Conservation (phyloP, 2,329 filamentous ascomycete species). For the Hypoxylon sp. region DNA sequence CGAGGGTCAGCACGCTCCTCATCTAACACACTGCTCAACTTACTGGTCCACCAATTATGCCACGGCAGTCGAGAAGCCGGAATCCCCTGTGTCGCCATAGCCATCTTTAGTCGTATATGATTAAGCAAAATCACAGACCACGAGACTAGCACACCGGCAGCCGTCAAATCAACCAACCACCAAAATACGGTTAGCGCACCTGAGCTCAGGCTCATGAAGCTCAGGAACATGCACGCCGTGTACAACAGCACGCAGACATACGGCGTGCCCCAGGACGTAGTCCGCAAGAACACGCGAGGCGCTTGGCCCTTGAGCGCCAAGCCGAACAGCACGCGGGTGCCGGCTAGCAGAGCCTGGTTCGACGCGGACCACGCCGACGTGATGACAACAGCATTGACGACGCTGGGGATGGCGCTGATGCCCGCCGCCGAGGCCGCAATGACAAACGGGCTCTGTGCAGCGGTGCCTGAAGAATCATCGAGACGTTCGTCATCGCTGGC, state of each 20-base stretch:
- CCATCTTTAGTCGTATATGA: slow-evolving; percentile 69
- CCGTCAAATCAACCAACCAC: slow-evolving; percentile 74
- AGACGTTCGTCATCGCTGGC: slow-evolving; percentile 67
- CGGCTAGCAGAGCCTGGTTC: slow-evolving; percentile 75
- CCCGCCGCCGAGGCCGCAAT: slow-evolving; percentile 79
- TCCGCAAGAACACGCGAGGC: slow-evolving; percentile 69
- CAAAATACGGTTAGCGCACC: slow-evolving; percentile 74
- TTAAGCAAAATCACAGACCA: slow-evolving; percentile 74
- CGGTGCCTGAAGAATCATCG: slow-evolving; percentile 60
- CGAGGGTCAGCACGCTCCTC: slow-evolving; percentile 15
- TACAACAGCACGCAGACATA: slow-evolving; percentile 71
- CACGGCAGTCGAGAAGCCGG: slow-evolving; percentile 67
- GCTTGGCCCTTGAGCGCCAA: slow-evolving; percentile 73
- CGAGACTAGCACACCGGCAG: slow-evolving; percentile 73
- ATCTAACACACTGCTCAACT: slow-evolving; percentile 49
- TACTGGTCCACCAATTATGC: slow-evolving; percentile 74
- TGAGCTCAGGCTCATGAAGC: slow-evolving; percentile 70
- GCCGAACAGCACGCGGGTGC: slow-evolving; percentile 72
- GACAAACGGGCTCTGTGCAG: slow-evolving; percentile 74
- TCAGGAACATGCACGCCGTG: slow-evolving; percentile 68
- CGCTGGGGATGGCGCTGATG: slow-evolving; percentile 75
- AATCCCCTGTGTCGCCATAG: slow-evolving; percentile 70
- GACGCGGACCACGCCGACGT: slow-evolving; percentile 79
- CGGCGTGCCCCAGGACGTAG: slow-evolving; percentile 67
- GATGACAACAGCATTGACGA: slow-evolving; percentile 84